A percentile compares a stretch with the other conserved stretches of the same genome.
Conservation (phyloP, 2,329 filamentous ascomycete genomes). For the Thyridium curvatum region DNA sequence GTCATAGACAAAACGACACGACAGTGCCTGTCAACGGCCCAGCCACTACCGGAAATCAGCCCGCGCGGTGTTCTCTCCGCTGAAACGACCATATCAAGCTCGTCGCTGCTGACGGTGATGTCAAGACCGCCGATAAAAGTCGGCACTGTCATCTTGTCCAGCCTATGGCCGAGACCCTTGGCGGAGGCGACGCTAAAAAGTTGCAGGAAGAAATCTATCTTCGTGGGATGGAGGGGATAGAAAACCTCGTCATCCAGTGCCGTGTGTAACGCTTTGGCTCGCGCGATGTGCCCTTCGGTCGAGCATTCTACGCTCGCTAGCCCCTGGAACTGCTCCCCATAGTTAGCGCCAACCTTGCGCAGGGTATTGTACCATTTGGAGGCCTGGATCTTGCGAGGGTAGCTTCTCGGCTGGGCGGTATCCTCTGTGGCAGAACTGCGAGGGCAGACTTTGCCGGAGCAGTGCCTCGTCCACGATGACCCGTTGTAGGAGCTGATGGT, state of each 20-base stretch:
- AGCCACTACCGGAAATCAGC: too few relatives aligned
- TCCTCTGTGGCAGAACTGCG: neutral
- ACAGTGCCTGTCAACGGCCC: too few relatives aligned
- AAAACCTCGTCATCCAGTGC: too few relatives aligned
- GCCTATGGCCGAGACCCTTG: slow-evolving; percentile 13
- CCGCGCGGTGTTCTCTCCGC: slow-evolving; percentile 14
- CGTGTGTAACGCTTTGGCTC: too few relatives aligned
- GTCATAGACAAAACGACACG: too few relatives aligned
- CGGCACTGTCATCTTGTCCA: neutral
- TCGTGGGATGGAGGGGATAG: too few relatives aligned
- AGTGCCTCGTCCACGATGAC: neutral
- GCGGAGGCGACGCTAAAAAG: neutral
- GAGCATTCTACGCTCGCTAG: too few relatives aligned
- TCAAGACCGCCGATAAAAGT: neutral
- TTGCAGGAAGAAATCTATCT: neutral
- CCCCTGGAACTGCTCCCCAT: too few relatives aligned
- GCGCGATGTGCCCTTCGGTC: neutral
- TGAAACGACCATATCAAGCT: slow-evolving; percentile 54
- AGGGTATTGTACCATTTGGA: too few relatives aligned
- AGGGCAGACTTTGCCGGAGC: neutral
- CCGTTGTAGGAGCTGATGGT: slow-evolving; percentile 4
- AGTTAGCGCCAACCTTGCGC: too few relatives aligned
- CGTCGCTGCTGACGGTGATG: too few relatives aligned
- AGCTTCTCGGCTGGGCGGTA: neutral
- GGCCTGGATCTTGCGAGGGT: neutral